Evolutionary conservation across 306 rosid species (phyloP), one percentile per base, ranked within the genome.

Genomic region (Prunus davidiana): DNA sequence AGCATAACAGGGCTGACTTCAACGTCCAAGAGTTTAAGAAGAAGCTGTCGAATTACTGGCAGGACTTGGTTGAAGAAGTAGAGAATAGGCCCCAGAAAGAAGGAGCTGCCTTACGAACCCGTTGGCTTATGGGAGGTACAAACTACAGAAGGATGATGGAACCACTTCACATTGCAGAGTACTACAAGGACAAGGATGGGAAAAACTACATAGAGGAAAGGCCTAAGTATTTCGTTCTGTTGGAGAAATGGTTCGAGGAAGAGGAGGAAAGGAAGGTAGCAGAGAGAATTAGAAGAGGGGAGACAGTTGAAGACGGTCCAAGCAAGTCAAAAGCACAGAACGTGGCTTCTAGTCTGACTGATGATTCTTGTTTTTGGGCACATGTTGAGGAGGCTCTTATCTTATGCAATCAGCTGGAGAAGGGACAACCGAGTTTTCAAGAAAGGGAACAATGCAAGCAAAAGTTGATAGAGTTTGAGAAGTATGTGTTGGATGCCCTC

Each of bases 341-440:
- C 6, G 88, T 89, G 66, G 72, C 71, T 13, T 43, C 72, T 22
- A 75, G 75, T 76, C 81, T 89, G 55, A 93, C 90, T 2, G 43
- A 83, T 34, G 97, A 89, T 83, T 89, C 97, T n/a, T 88, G 93
- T 80, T 93, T 93, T 66, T 89, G 96, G 96, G 91, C 87, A 34
- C 63, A 64, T 12, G 96, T 91, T 46, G 98, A 93, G 80, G 92
- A 89, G 64, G 92, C 93, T 60, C 73, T 54, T 10, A 65, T 85
- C 27, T 78, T 41, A 4, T 84, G 86, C 68, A 10, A 74, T 4
- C 1, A 6, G 54, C 25, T 89, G 81, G 66, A 25, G 1, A 60
- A 0, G 5, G 71, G 0, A 25, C 13, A 45, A 8, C 30, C 38
- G 5, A 65, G 75, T 61, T 57, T 0, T 20, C 32, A 0, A 18